Base-by-base conservation (phyloP, 2,329 filamentous ascomycete genomes). In the Fusarium mangiferae region DNA sequence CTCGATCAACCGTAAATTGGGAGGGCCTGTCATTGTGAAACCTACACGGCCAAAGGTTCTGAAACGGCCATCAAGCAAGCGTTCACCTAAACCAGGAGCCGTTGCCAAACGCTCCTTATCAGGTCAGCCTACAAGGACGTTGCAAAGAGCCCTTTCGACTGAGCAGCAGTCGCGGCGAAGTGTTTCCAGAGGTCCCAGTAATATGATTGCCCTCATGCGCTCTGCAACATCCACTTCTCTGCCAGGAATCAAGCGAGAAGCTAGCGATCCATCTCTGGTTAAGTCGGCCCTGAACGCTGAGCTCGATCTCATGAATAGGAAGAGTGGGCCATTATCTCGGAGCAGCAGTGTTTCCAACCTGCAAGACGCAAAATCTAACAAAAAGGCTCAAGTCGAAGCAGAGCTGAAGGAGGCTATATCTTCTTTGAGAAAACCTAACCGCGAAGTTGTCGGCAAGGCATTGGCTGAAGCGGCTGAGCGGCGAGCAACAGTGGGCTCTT, bases 351-450 rank as follows among this genome's bases (percentile, higher is more conserved):
- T 87, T 71, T 85, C 85, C 35, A 86, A 84, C 41, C 81, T 86
- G 36, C 86, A 87, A 5, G 89, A 91, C 63, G 80, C 84, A 3
- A 93, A 89, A 81, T 86, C 89, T 38, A 90, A 85, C 76, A 93
- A 90, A 80, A 92, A 92, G 78, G 91, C 90, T 6, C 82, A 88
- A 28, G 87, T 94, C 5, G 90, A 94, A 54, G 89, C 91, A 35
- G 91, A 95, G 77, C 82, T 96, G 39, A 89, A 90, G 74, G 89
- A 94, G 66, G 94, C 94, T 14, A 95, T 96, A 56, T 89, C 89
- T 11, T 88, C 91, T 15, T 81, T 96, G 46, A 91, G 93, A 80
- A 94, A 91, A 81, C 94, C 94, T 2, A 95, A 96, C 77, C 89
- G 94, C 51, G 88, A 90, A 28, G 85, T 93, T 45, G 92, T 91